Evolutionary conservation across 225 moss, liverwort and hornwort genomes (phyloP).

Genomic region (Polytrichum commune): DNA sequence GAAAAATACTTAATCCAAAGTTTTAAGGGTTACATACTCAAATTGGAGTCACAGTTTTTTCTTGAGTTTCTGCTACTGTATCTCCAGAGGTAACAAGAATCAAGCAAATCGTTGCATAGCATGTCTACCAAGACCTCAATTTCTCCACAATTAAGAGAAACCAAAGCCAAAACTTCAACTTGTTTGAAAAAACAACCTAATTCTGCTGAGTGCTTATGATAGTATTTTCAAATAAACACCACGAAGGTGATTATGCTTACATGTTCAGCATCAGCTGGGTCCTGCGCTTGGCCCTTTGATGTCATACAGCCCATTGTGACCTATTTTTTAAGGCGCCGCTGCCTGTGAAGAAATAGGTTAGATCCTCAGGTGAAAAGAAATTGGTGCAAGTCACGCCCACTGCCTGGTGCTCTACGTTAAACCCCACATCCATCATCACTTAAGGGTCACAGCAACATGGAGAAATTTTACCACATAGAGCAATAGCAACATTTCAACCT

Average conservation of each 20-base stretch:
- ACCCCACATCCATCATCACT: background rate
- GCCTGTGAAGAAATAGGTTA: background rate
- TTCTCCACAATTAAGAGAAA: too few species aligned
- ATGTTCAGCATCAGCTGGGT: slow-evolving; percentile 7
- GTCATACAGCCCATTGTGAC: slow-evolving; percentile 7
- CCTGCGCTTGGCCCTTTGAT: slow-evolving; percentile 4
- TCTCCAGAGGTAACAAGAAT: background rate
- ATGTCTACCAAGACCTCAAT: too few species aligned
- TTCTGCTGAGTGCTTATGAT: background rate
- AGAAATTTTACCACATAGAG: too few species aligned
- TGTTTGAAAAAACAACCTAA: background rate
- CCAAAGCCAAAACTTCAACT: too few species aligned
- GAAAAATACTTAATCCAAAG: too few species aligned
- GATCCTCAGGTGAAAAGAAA: background rate
- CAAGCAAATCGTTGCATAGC: background rate
- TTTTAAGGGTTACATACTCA: too few species aligned
- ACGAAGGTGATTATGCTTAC: background rate
- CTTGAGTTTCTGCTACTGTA: background rate
- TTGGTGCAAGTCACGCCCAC: background rate
- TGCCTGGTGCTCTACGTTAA: background rate
- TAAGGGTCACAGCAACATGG: background rate
- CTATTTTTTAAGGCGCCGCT: background rate
- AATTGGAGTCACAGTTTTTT: too few species aligned
- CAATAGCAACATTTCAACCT: too few species aligned
- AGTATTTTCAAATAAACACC: background rate